These are phyloP conservation scores for Jatropha multifida DNA, from an alignment of 441 rosid species.

Conservation along the genomic window DNA sequence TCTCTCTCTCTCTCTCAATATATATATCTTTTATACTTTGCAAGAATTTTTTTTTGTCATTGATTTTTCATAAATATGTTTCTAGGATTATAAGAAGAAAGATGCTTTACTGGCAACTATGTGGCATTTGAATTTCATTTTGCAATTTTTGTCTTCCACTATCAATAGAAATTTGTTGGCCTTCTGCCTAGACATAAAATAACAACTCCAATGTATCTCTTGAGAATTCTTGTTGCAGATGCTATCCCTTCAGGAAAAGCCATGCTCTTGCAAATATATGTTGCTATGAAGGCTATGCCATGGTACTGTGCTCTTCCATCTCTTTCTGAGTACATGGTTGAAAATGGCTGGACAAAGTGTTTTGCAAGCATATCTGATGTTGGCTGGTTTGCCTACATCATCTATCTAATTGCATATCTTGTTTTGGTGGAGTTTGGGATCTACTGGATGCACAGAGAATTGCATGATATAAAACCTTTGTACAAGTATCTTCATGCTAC, in stretches of 20 bases:
- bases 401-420: conserved; percentile 54
- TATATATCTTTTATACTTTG: too few species aligned
- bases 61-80: not conserved
- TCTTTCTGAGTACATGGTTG: conserved; percentile 79
- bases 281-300: conserved; percentile 98
- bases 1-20: not conserved
- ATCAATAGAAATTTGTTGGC: not conserved
- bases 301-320: conserved; percentile 84
- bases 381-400: conserved; percentile 56
- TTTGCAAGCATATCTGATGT: conserved; percentile 54
- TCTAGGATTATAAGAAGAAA: not conserved
- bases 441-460: conserved; percentile 94
- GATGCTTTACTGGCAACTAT: too few species aligned
- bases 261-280: conserved; percentile 83
- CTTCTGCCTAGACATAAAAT: not conserved
- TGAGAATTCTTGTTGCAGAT: conserved; percentile 50
- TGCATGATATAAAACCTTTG: conserved; percentile 92
- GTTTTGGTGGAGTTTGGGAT: conserved; percentile 79
- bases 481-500: conserved; percentile 92
- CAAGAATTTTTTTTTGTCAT: too few species aligned
- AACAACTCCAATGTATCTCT: conserved; percentile 13
- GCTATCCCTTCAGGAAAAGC: conserved; percentile 77
- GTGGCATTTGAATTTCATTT: too few species aligned
- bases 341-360: conserved; percentile 91
- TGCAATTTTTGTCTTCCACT: not conserved